These are phyloP conservation scores for Trypanosoma lewisi DNA, from an alignment of 208 protist genomes.

Conservation along the genomic window DNA sequence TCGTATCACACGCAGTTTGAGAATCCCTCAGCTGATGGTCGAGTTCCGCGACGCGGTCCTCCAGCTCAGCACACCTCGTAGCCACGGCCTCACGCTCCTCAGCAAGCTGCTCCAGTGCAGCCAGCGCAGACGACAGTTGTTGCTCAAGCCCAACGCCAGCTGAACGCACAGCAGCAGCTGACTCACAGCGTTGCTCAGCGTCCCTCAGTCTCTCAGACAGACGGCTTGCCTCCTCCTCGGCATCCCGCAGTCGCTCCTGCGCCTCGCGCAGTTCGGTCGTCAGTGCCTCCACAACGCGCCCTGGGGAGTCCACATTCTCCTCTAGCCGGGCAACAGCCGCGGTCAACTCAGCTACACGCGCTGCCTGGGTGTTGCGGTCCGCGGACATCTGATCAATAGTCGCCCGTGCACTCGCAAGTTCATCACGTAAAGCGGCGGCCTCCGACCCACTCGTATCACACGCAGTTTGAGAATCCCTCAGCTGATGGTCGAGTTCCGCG, in stretches of 20 bases:
- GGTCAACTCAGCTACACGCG: neutral
- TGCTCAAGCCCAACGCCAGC: slow-evolving; percentile 1
- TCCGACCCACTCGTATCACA: neutral
- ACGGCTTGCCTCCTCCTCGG: slow-evolving; percentile 11
- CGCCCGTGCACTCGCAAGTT: neutral
- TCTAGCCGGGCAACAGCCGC: slow-evolving; percentile 2
- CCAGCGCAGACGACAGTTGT: slow-evolving; percentile 24
- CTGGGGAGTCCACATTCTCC: neutral
- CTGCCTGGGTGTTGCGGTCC: slow-evolving; percentile 9
- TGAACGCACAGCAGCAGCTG: slow-evolving; percentile 1
- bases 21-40: slow-evolving; percentile 11
- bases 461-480: slow-evolving; percentile 3
- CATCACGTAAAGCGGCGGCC: neutral
- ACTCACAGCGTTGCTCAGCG: slow-evolving; percentile 8
- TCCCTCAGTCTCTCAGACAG: slow-evolving; percentile 24
- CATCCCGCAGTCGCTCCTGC: slow-evolving; percentile 23
- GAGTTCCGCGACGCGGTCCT: slow-evolving; percentile 4
- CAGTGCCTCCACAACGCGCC: slow-evolving; percentile 10
- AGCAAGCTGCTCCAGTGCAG: slow-evolving; percentile 4
- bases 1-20: neutral
- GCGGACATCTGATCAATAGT: slow-evolving; percentile 7
- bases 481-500: neutral
- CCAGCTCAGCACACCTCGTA: slow-evolving; percentile 17
- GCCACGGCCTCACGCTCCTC: slow-evolving; percentile 23
- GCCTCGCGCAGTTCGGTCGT: slow-evolving; percentile 1